Base-by-base conservation (phyloP, 306 rosid genomes). In the Abrus pulchellus region DNA sequence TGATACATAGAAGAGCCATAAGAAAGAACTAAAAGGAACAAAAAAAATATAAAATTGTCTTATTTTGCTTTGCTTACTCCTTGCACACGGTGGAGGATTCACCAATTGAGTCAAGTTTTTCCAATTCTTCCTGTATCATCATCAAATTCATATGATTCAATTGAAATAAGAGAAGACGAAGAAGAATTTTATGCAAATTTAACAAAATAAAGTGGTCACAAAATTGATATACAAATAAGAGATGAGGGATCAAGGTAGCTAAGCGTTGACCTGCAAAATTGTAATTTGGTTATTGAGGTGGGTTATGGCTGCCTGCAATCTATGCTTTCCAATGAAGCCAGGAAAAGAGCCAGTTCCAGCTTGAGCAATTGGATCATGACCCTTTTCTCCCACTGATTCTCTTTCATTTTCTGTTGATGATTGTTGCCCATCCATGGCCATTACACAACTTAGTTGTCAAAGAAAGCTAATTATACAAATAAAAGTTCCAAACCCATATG, bases 261-360 rank as follows among this genome's bases (percentile, higher is more conserved):
- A 1, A 64, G 45, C n/a, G 60, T 75, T 75, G 84, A 94, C 98
- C 93, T 92, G 75, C 36, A 90, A 69, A 27, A 74, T 68, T 76
- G 48, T 89, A 87, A 94, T 92, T 87, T 92, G 92, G 77, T 77
- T 86, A 45, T 87, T 84, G 77, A 94, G 97, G 47, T 88, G 83
- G 71, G 88, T 33, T 60, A 94, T 80, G 78, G 98, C 86, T 52
- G 98, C 98, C 73, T 87, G 72, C 84, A 92, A 82, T 84, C 92
- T 88, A 68, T 92, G 98, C 79, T 89, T 94, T 44, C 97, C 97
- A 20, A 89, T 68, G 83, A 90, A 88, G 67, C 80, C 83, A 68
- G 91, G 86, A 41, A 74, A 43, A 38, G 85, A 57, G 3, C 6
- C 81, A 27, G 68, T 74, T 74, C 64, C 83, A 69, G 78, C 4